These are phyloP conservation scores for Aureobasidium sp. DNA, from an alignment of 2,329 filamentous ascomycete genomes.

Conservation along the genomic window DNA sequence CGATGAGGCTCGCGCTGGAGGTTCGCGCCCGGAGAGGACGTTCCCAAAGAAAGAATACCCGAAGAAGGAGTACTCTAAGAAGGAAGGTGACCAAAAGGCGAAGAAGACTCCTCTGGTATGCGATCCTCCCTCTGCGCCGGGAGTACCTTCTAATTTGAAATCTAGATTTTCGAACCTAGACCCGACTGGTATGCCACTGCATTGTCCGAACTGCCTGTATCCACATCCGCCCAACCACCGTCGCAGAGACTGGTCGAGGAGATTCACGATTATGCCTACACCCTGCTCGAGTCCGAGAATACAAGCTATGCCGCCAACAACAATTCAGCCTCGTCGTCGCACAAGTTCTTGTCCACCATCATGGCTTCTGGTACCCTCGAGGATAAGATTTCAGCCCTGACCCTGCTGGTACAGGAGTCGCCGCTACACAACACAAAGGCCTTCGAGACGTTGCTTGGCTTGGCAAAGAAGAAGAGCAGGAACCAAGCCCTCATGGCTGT, in stretches of 20 bases:
- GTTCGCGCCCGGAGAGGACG: slow-evolving; percentile 21
- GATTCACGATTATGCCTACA: slow-evolving; percentile 61
- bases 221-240: slow-evolving; percentile 38
- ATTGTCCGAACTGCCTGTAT: slow-evolving; percentile 44
- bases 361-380: slow-evolving; percentile 94
- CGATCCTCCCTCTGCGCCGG: neutral
- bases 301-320: slow-evolving; percentile 63
- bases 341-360: slow-evolving; percentile 94
- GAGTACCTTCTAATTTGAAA: slow-evolving; percentile 20
- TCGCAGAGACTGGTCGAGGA: slow-evolving; percentile 48
- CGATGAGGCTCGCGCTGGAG: slow-evolving; percentile 19
- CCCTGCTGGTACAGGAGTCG: slow-evolving; percentile 89
- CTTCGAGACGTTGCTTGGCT: slow-evolving; percentile 69
- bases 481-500: slow-evolving; percentile 89
- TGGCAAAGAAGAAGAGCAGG: slow-evolving; percentile 90
- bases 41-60: slow-evolving; percentile 20
- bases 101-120: slow-evolving; percentile 18
- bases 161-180: slow-evolving; percentile 51
- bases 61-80: slow-evolving; percentile 21
- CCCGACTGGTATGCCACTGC: slow-evolving; percentile 59
- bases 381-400: slow-evolving; percentile 93
- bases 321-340: slow-evolving; percentile 71
- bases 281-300: slow-evolving; percentile 70
- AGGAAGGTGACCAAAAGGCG: slow-evolving; percentile 22
- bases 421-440: slow-evolving; percentile 87